phyloP scores from a whole-genome alignment of 2,329 filamentous ascomycete genomes.

The Paecilomyces sp. region DNA sequence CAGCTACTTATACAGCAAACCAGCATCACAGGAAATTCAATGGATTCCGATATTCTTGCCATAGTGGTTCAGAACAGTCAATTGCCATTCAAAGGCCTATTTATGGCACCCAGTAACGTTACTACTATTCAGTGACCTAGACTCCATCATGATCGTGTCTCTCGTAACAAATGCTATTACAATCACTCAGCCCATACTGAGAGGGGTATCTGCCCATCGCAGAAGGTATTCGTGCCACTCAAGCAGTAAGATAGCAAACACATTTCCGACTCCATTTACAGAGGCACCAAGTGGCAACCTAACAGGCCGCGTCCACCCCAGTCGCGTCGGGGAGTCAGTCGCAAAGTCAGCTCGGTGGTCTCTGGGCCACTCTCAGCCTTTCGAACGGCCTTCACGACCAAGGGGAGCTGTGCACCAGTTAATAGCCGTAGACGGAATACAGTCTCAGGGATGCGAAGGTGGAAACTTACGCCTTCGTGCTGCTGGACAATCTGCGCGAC shows the following conservation, averaged over 20 bases:
- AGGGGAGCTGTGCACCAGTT: slow-evolving; percentile 48
- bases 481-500: slow-evolving; percentile 85
- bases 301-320: slow-evolving; percentile 89
- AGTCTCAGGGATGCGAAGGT: background rate
- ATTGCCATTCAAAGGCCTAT: background rate
- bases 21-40: background rate
- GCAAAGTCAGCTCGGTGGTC: slow-evolving; percentile 55
- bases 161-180: background rate
- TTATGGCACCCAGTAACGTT: background rate
- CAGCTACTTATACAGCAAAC: too few species aligned
- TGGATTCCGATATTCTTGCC: background rate
- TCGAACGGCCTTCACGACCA: slow-evolving; percentile 62
- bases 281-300: slow-evolving; percentile 80
- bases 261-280: slow-evolving; percentile 43
- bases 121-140: background rate
- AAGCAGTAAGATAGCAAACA: background rate
- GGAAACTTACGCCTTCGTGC: slow-evolving; percentile 69
- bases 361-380: slow-evolving; percentile 39
- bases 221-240: background rate
- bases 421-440: slow-evolving; percentile 2
- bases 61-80: background rate
- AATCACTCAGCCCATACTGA: background rate
- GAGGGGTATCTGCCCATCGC: background rate
- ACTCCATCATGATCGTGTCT: background rate
- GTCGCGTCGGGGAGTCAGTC: slow-evolving; percentile 65